Evolutionary conservation across 2,329 filamentous ascomycete species (phyloP).

Genomic region (Ceratocystis eucalypticola): DNA sequence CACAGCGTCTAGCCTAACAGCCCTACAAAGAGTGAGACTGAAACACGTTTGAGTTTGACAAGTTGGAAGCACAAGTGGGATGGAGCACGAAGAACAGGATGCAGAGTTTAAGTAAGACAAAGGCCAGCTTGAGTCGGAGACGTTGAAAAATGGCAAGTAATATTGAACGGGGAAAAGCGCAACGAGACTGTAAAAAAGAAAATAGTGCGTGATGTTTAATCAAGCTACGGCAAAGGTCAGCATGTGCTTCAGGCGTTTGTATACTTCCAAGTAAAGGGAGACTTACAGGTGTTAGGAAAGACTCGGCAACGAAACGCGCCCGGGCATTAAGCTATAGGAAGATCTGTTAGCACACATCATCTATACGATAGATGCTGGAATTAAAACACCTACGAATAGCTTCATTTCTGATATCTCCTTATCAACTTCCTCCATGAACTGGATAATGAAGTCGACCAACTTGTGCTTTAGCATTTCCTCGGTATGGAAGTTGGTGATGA

Average conservation of each 20-base stretch:
- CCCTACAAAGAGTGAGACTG: not conserved
- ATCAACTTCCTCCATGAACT: slow-evolving; percentile 99
- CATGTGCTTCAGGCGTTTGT: not conserved
- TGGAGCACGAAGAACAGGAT: not conserved
- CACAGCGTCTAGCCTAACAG: not conserved
- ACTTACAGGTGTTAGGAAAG: slow-evolving; percentile 83
- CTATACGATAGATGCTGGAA: not conserved
- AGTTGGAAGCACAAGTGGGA: not conserved
- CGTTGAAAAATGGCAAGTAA: not conserved
- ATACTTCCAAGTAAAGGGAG: not conserved
- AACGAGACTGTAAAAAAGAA: not conserved
- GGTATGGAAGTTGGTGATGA: slow-evolving; percentile 97
- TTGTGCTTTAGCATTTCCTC: slow-evolving; percentile 99
- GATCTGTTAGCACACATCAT: not conserved
- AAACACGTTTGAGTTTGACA: not conserved
- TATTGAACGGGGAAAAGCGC: not conserved
- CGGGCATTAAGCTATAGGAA: slow-evolving; percentile 72
- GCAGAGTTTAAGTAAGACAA: not conserved
- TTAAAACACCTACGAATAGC: slow-evolving; percentile 63
- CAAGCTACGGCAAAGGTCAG: slow-evolving; percentile 10
- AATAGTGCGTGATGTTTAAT: slow-evolving; percentile 12
- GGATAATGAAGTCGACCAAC: slow-evolving; percentile 95
- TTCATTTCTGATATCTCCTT: slow-evolving; percentile 99
- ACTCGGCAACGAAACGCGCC: slow-evolving; percentile 95
- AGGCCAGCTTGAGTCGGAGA: not conserved